Evolutionary conservation across 2,329 filamentous ascomycete species (phyloP).

Genomic region (Monosporascus sp.): DNA sequence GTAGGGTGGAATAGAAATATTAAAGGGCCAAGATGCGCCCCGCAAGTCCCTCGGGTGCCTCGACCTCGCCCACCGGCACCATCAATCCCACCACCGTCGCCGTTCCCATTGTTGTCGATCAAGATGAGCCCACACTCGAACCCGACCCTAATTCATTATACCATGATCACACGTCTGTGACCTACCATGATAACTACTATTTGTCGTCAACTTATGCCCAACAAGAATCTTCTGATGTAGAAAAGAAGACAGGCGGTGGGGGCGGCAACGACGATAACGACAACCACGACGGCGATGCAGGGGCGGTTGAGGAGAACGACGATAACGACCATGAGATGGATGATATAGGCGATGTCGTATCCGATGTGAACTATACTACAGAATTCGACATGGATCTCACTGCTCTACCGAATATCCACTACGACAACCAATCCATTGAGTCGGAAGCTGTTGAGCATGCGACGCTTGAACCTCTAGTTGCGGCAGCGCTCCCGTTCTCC

Average conservation of each 20-base stretch:
- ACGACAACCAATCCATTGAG: not conserved
- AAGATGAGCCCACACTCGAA: not conserved
- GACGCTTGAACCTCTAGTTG: not conserved
- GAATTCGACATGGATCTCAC: not conserved
- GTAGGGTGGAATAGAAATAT: not conserved
- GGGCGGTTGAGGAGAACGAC: not conserved
- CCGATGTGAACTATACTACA: not conserved
- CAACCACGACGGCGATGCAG: conserved; percentile 4
- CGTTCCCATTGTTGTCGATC: not conserved
- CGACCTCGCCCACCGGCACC: not conserved
- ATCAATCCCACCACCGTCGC: not conserved
- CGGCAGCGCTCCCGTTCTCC: too few relatives aligned
- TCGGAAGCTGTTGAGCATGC: not conserved
- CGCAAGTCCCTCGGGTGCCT: not conserved
- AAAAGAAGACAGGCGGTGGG: not conserved
- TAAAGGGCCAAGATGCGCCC: not conserved
- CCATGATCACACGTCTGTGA: not conserved
- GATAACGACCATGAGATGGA: conserved; percentile 9
- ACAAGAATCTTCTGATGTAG: not conserved
- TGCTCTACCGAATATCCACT: not conserved
- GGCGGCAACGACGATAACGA: not conserved
- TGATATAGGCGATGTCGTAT: conserved; percentile 1
- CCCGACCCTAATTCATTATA: not conserved
- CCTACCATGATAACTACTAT: not conserved
- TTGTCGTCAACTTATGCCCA: not conserved